These are phyloP conservation scores for Solanum bulbocastanum DNA, from an alignment of 257 asterid genomes.

Conservation along the genomic window DNA sequence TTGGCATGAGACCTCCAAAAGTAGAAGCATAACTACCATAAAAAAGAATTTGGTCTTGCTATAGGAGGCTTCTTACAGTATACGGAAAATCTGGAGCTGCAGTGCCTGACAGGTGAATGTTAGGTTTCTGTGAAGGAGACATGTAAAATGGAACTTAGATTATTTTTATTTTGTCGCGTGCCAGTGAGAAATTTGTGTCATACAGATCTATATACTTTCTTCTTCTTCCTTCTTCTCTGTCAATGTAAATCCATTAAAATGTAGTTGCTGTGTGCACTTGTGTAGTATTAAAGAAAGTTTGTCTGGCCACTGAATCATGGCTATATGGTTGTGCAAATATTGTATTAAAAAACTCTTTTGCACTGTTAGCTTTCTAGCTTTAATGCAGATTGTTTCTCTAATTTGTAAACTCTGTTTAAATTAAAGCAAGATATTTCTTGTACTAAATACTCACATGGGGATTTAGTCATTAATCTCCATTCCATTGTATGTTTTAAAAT, in stretches of 20 bases:
- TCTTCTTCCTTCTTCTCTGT: not conserved
- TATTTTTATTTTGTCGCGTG: not conserved
- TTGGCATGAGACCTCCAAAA: slow-evolving; percentile 70
- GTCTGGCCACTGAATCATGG: not conserved
- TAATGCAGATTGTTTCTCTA: not conserved
- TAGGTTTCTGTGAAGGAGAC: not conserved
- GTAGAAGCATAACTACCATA: slow-evolving; percentile 18
- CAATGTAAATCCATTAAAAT: not conserved
- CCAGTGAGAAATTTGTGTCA: not conserved
- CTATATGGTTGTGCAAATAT: not conserved
- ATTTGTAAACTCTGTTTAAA: not conserved
- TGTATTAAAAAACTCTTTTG: not conserved
- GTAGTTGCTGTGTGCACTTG: not conserved
- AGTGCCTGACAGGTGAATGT: not conserved
- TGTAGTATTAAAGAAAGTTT: not conserved
- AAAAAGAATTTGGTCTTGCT: not conserved
- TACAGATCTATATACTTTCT: not conserved
- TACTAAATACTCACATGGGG: not conserved
- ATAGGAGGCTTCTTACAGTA: not conserved
- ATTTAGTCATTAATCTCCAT: not conserved
- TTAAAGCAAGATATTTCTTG: not conserved
- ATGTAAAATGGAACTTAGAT: not conserved
- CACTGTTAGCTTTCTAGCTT: not conserved
- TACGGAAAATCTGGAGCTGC: not conserved
- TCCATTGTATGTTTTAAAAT: not conserved